phyloP scores from a whole-genome alignment of 2,329 filamentous ascomycete genomes.

The Monosporascus sp. region DNA sequence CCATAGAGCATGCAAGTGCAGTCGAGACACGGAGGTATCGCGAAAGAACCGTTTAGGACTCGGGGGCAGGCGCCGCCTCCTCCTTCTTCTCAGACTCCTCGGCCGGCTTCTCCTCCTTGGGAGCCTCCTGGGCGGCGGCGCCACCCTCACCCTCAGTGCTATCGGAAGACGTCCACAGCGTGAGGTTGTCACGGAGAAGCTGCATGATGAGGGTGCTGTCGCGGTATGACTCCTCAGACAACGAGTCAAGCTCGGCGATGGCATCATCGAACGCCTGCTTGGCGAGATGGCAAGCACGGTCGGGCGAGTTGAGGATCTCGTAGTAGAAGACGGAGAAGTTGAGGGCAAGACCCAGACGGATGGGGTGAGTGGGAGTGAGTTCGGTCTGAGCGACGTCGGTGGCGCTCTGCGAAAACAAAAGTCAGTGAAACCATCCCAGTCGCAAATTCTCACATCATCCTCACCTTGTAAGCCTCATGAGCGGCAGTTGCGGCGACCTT shows the following conservation, averaged over 20 bases:
- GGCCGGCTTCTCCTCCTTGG: conserved; percentile 53
- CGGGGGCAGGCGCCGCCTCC: conserved; percentile 38
- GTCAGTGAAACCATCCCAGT: not conserved
- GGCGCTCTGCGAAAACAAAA: conserved; percentile 60
- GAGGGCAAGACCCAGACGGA: conserved; percentile 92
- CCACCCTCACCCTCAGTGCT: conserved; percentile 70
- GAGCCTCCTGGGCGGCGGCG: conserved; percentile 47
- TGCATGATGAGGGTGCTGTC: conserved; percentile 99
- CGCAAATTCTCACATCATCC: conserved; percentile 12
- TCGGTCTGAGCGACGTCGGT: conserved; percentile 98
- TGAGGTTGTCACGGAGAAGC: conserved; percentile 95
- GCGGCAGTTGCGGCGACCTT: conserved; percentile 82
- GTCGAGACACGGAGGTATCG: conserved; percentile 32
- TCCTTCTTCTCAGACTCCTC: conserved; percentile 54
- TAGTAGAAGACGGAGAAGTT: conserved; percentile 99
- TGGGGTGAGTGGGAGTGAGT: conserved; percentile 94
- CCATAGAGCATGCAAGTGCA: conserved; percentile 25
- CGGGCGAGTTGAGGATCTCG: conserved; percentile 97
- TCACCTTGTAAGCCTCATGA: conserved; percentile 96
- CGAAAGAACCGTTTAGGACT: conserved; percentile 43
- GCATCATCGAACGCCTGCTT: conserved; percentile 99
- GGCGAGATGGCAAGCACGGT: conserved; percentile 95
- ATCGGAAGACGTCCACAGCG: conserved; percentile 95
- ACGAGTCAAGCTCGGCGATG: conserved; percentile 95
- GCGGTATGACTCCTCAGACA: conserved; percentile 97